Evolutionary conservation across 768 basidiomycete species (phyloP).

Genomic region (Suillus variegatus): DNA sequence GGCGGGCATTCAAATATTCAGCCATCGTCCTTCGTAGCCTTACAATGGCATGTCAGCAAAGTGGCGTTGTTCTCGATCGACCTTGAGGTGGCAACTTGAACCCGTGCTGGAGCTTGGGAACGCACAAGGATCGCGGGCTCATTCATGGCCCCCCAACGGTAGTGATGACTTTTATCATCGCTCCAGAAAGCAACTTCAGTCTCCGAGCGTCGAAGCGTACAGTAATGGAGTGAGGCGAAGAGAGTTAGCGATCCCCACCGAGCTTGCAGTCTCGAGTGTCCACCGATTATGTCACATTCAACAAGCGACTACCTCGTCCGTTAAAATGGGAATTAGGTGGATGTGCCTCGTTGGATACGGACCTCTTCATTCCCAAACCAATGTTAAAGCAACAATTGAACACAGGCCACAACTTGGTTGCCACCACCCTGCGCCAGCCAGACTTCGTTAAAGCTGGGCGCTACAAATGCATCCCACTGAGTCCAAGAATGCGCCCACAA

Average conservation of each 20-base stretch:
- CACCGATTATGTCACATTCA: not conserved
- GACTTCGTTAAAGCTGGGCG: not conserved
- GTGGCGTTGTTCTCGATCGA: not conserved
- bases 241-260: not conserved
- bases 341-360: slow-evolving; percentile 27
- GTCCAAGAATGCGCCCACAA: not conserved
- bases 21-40: not conserved
- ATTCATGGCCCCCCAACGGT: not conserved
- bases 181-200: too few species aligned
- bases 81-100: not conserved
- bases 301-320: not conserved
- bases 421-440: slow-evolving; percentile 41
- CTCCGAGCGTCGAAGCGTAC: too few species aligned
- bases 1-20: not conserved
- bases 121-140: not conserved
- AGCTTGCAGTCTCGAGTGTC: not conserved
- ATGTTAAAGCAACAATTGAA: too few species aligned
- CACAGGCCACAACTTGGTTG: slow-evolving; percentile 33
- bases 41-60: not conserved
- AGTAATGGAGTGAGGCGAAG: too few species aligned
- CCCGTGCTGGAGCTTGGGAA: not conserved
- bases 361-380: slow-evolving; percentile 24
- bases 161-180: not conserved
- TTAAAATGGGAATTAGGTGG: not conserved
- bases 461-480: not conserved